A percentile compares a stretch with the other conserved stretches of the same genome.
These are phyloP conservation scores for Hypoxylon sp. DNA, from an alignment of 2,329 filamentous ascomycete genomes.

Conservation along the genomic window DNA sequence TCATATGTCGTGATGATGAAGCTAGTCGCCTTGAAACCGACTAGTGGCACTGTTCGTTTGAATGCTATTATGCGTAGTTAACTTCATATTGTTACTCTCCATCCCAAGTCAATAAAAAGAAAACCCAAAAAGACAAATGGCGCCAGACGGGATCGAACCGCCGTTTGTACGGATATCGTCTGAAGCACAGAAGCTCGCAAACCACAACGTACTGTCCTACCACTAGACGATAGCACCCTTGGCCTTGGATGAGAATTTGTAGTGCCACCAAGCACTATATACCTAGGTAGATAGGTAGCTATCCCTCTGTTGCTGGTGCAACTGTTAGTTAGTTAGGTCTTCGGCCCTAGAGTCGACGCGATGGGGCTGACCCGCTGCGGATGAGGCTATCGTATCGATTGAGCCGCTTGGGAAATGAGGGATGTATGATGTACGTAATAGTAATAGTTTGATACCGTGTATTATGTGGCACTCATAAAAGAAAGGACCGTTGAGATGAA, in stretches of 20 bases:
- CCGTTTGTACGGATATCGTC: slow-evolving; percentile 24
- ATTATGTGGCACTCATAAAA: not conserved
- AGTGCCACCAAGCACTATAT: slow-evolving; percentile 1
- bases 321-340: slow-evolving; percentile 15
- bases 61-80: not conserved
- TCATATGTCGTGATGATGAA: too few relatives aligned
- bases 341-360: slow-evolving; percentile 3
- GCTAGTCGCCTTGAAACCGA: too few relatives aligned
- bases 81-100: not conserved
- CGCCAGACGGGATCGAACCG: slow-evolving; percentile 33
- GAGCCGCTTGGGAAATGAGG: not conserved
- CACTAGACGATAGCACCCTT: slow-evolving; percentile 31
- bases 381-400: slow-evolving; percentile 8
- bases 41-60: too few relatives aligned
- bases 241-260: slow-evolving; percentile 1
- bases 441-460: not conserved
- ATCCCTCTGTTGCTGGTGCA: not conserved
- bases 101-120: not conserved
- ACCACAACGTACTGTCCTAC: slow-evolving; percentile 34
- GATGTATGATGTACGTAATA: slow-evolving; percentile 13
- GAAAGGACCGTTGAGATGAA: not conserved
- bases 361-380: slow-evolving; percentile 11
- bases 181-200: not conserved
- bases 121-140: slow-evolving; percentile 11
- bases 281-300: not conserved